Conservation (phyloP, 2,329 filamentous ascomycete genomes). For the Talaromyces islandicus region DNA sequence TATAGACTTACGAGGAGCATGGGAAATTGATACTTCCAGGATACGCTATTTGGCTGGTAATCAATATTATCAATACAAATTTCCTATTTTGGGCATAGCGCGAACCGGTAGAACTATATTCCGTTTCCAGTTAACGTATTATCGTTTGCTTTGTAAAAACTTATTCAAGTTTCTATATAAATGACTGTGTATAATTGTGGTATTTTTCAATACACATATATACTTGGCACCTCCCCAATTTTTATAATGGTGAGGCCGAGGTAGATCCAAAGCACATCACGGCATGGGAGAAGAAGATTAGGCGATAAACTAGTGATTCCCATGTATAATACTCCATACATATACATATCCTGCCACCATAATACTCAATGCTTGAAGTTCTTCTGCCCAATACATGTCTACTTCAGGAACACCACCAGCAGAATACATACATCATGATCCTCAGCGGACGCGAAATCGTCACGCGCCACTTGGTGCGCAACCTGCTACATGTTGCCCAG, state of each 20-base stretch:
- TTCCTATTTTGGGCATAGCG: not conserved
- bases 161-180: not conserved
- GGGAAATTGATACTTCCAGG: not conserved
- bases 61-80: too few relatives aligned
- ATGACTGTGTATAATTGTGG: not conserved
- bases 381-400: not conserved
- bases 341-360: not conserved
- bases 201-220: not conserved
- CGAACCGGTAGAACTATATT: not conserved
- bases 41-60: not conserved
- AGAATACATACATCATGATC: slow-evolving; percentile 13
- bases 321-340: not conserved
- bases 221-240: not conserved
- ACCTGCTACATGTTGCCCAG: slow-evolving; percentile 12
- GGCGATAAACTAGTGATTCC: not conserved
- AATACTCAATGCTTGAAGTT: not conserved
- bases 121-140: not conserved
- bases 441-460: slow-evolving; percentile 15
- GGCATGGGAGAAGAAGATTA: not conserved
- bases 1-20: not conserved
- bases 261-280: not conserved
- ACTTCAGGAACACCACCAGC: too few relatives aligned
- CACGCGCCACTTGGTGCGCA: slow-evolving; percentile 16
- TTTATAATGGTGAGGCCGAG: too few relatives aligned
- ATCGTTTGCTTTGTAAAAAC: not conserved